Evolutionary conservation across 148 eudicot genomes (phyloP).

Genomic region (Pouteria glomerata): DNA sequence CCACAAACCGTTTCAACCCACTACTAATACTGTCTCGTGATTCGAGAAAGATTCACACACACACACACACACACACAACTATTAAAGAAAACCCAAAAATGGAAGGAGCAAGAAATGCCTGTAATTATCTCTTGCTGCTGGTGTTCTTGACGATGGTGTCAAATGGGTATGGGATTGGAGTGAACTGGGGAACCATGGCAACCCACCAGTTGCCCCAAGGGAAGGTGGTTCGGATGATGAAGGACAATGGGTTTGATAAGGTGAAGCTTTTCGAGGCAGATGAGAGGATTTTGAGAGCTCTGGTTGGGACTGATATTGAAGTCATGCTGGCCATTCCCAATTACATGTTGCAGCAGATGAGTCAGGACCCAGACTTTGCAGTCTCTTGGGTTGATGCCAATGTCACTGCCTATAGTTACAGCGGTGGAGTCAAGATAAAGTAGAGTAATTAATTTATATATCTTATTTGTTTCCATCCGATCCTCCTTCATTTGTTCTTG

Average conservation of each 20-base stretch:
- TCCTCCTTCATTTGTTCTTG: background rate
- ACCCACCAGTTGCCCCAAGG: conserved; percentile 59
- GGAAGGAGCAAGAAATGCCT: background rate
- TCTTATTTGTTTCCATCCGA: background rate
- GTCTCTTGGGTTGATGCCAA: conserved; percentile 84
- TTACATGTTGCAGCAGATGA: conserved; percentile 69
- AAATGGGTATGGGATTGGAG: conserved; percentile 48
- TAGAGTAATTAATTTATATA: conserved; percentile 10
- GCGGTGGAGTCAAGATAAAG: conserved; percentile 88
- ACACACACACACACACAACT: too few relatives aligned
- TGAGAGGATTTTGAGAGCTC: conserved; percentile 53
- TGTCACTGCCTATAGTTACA: conserved; percentile 56
- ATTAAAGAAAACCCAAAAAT: conserved; percentile 13
- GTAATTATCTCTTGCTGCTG: background rate
- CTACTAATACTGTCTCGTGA: background rate
- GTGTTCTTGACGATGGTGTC: conserved; percentile 8
- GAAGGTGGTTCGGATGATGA: conserved; percentile 75
- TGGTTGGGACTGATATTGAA: conserved; percentile 63
- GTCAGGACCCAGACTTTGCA: conserved; percentile 52
- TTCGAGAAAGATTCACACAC: conserved; percentile 1
- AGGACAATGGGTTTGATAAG: conserved; percentile 71
- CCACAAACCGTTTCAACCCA: background rate
- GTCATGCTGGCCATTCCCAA: conserved; percentile 91
- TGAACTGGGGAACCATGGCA: conserved; percentile 97
- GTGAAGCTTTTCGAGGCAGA: conserved; percentile 92